These are phyloP conservation scores for Ramularia endophylla DNA, from an alignment of 2,329 filamentous ascomycete genomes.

Conservation along the genomic window DNA sequence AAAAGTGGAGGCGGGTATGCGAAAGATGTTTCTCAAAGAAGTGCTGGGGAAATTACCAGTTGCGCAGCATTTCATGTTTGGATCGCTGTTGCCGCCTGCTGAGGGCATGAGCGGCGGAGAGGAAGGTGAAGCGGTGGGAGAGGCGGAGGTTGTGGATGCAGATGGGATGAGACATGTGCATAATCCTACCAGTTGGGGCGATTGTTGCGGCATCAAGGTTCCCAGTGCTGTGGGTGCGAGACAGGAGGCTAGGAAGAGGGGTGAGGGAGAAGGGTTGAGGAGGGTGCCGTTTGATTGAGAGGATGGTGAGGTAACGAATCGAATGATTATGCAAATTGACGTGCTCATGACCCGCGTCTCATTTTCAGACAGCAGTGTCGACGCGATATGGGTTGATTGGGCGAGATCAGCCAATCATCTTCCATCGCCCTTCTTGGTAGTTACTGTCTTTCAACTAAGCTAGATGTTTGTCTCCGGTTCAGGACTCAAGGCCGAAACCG, in stretches of 20 bases:
- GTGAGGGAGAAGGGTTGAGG: conserved; percentile 57
- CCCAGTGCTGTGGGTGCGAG: conserved; percentile 89
- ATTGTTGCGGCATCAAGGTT: conserved; percentile 97
- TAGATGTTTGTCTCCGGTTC: no score
- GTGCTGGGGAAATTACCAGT: conserved; percentile 90
- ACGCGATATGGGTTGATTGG: no score
- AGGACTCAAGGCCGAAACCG: no score
- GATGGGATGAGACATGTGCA: conserved; percentile 57
- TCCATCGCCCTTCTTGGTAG: no score
- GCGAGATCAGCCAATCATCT: no score
- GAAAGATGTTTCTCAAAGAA: conserved; percentile 92
- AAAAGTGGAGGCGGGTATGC: conserved; percentile 93
- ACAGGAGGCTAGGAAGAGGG: conserved; percentile 75
- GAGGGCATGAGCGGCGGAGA: conserved; percentile 71
- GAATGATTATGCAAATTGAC: neutral
- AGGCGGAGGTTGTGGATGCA: conserved; percentile 50
- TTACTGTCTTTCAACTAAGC: no score
- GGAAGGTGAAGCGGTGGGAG: conserved; percentile 44
- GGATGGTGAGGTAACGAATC: neutral
- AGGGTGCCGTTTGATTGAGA: conserved; percentile 73
- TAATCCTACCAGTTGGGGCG: conserved; percentile 68
- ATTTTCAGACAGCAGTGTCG: no score
- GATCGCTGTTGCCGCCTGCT: conserved; percentile 71
- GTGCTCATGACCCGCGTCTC: no score
- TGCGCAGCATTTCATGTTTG: conserved; percentile 98